phyloP scores from a whole-genome alignment of 169 alveolate species.

The Plasmodium blacklocki region DNA sequence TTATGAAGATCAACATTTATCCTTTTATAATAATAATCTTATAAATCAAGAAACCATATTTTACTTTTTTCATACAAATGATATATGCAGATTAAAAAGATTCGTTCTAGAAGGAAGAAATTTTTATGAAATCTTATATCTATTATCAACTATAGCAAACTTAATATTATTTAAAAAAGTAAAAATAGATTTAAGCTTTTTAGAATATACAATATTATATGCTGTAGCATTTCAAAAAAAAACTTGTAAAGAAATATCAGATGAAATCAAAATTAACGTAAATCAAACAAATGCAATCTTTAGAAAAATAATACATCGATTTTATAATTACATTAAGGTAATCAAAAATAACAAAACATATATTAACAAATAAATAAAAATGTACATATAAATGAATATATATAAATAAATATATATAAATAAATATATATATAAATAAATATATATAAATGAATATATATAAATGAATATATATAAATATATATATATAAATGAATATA shows the following conservation, averaged over 20 bases:
- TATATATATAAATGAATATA: background rate
- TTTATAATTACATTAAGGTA: constrained; percentile 59
- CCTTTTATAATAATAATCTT: constrained; percentile 14
- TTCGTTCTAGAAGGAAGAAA: constrained; percentile 49
- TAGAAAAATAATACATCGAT: constrained; percentile 56
- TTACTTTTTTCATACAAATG: constrained; percentile 66
- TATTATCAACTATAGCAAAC: constrained; percentile 39
- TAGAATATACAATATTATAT: constrained; percentile 71
- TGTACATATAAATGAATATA: background rate
- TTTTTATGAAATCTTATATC: constrained; percentile 27
- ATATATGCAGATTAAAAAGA: constrained; percentile 63
- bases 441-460: background rate
- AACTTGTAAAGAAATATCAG: constrained; percentile 28
- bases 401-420: background rate
- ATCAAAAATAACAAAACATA: background rate
- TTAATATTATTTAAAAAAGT: constrained; percentile 64
- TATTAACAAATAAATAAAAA: too few relatives aligned
- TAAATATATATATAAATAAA: background rate
- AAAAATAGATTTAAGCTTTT: constrained; percentile 27
- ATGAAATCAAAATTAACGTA: constrained; percentile 44
- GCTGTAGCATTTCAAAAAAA: constrained; percentile 73
- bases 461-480: background rate
- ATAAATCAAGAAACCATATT: constrained; percentile 22
- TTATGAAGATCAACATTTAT: constrained; percentile 2
- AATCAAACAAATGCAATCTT: constrained; percentile 51